phyloP scores from a whole-genome alignment of 1,284 basidiomycete genomes.

The Phlebopus sp. region DNA sequence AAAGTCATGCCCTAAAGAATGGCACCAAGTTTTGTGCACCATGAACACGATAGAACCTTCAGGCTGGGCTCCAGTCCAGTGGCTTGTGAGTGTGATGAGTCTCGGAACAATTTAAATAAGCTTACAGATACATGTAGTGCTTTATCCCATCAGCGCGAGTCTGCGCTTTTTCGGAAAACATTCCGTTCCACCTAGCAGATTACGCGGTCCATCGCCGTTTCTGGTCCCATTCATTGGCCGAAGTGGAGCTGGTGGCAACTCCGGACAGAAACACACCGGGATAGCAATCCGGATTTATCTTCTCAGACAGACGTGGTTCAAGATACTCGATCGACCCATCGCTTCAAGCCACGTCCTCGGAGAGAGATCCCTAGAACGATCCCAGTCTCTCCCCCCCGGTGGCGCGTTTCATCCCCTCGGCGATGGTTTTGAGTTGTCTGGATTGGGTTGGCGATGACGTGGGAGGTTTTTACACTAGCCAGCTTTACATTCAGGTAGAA shows the following conservation, averaged over 20 bases:
- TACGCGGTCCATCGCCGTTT: conserved; percentile 25
- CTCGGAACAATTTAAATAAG: not conserved
- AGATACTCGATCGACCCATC: conserved; percentile 16
- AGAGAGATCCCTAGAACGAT: conserved; percentile 22
- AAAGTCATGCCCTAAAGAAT: conserved; percentile 32
- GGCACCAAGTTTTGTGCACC: conserved; percentile 28
- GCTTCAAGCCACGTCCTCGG: conserved; percentile 13
- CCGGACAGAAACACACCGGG: conserved; percentile 4
- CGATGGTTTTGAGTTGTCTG: conserved; percentile 21
- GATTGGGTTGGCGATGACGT: conserved; percentile 28
- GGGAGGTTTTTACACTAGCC: conserved; percentile 22
- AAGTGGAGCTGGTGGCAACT: not conserved
- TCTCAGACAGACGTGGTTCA: conserved; percentile 17
- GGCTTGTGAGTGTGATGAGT: conserved; percentile 23
- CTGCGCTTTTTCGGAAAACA: conserved; percentile 29
- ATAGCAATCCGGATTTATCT: conserved; percentile 24
- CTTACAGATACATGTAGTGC: conserved; percentile 15
- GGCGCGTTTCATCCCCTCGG: conserved; percentile 9
- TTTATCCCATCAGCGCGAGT: conserved; percentile 28
- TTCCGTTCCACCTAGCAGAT: conserved; percentile 33
- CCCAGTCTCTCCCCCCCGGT: conserved; percentile 3
- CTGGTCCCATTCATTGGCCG: conserved; percentile 28
- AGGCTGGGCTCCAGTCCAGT: conserved; percentile 22
- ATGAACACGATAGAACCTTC: conserved; percentile 21
- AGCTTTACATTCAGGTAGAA: conserved; percentile 26